A percentile compares a stretch with the other conserved stretches of the same genome.
These are phyloP conservation scores for Taphrina sp. DNA, from an alignment of 1,139 yeast genomes.

Conservation along the genomic window DNA sequence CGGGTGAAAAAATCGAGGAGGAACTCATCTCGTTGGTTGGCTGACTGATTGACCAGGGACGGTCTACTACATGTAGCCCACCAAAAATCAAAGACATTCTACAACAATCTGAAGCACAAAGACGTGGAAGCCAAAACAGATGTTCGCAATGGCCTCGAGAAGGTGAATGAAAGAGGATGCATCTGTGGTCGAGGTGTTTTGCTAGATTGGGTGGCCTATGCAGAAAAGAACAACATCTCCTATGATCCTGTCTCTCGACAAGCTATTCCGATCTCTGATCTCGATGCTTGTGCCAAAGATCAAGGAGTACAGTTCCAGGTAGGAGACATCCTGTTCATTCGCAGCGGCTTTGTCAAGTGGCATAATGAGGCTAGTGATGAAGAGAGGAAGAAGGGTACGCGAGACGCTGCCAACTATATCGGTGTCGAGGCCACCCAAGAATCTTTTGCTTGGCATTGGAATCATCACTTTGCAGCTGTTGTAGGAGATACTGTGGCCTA, in stretches of 20 bases:
- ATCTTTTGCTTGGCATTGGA: conserved; percentile 41
- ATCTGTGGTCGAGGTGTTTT: conserved; percentile 45
- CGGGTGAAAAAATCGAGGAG: too few relatives aligned
- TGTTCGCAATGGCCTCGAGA: conserved; percentile 43
- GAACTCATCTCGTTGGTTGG: too few relatives aligned
- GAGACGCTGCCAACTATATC: conserved; percentile 38
- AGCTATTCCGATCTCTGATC: conserved; percentile 39
- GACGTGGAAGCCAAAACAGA: conserved; percentile 39
- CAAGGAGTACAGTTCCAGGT: conserved; percentile 40
- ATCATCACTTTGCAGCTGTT: conserved; percentile 42
- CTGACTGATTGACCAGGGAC: too few relatives aligned
- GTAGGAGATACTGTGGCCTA: conserved; percentile 42
- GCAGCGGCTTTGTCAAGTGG: conserved; percentile 43
- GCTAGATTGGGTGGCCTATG: conserved; percentile 43
- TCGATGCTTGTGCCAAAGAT: conserved; percentile 40
- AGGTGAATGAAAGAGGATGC: conserved; percentile 42
- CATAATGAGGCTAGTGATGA: conserved; percentile 39
- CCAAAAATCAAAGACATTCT: conserved; percentile 37
- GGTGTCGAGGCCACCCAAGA: conserved; percentile 43
- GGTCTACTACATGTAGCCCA: conserved; percentile 43
- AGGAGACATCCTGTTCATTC: conserved; percentile 42
- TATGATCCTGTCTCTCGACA: conserved; percentile 41
- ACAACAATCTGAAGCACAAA: conserved; percentile 41
- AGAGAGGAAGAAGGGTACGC: conserved; percentile 36
- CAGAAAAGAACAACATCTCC: conserved; percentile 41